Conservation (phyloP, 768 basidiomycete species). For the Auriscalpium microsporum region DNA sequence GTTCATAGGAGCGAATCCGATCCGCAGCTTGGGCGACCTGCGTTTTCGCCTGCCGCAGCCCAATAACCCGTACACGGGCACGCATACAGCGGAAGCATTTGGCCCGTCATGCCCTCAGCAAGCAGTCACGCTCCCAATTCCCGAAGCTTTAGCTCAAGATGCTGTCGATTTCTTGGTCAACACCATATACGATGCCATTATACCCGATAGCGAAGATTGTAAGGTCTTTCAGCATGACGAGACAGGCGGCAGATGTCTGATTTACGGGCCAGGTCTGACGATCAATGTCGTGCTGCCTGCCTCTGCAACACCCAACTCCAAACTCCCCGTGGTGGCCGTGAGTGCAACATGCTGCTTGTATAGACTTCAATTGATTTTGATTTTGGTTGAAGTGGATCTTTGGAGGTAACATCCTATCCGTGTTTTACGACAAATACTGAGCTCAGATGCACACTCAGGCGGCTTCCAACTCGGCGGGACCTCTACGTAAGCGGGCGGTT, state of each 20-base stretch:
- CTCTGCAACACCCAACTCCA: constrained; percentile 2
- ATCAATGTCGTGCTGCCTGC: constrained; percentile 21
- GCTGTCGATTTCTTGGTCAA: neutral
- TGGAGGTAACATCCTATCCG: constrained; percentile 11
- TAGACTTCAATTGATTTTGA: neutral
- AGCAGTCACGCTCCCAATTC: neutral
- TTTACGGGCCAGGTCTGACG: constrained; percentile 13
- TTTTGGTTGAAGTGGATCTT: constrained; percentile 18
- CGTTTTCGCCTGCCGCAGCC: constrained; percentile 29
- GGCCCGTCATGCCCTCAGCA: constrained; percentile 20
- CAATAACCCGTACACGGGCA: constrained; percentile 6
- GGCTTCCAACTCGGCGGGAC: constrained; percentile 35
- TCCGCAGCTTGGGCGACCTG: constrained; percentile 23
- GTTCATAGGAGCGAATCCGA: neutral
- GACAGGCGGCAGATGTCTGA: neutral
- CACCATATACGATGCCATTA: neutral
- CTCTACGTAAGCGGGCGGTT: neutral
- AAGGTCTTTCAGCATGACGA: neutral
- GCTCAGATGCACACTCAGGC: constrained; percentile 15
- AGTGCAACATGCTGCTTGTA: neutral
- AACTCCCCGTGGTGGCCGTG: constrained; percentile 14
- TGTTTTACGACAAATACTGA: too few relatives aligned
- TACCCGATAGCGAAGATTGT: constrained; percentile 6
- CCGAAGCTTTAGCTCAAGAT: neutral
- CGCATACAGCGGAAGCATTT: constrained; percentile 10